Conservation (phyloP, 2,329 filamentous ascomycete species). For the Calcarisporium arbuscula region DNA sequence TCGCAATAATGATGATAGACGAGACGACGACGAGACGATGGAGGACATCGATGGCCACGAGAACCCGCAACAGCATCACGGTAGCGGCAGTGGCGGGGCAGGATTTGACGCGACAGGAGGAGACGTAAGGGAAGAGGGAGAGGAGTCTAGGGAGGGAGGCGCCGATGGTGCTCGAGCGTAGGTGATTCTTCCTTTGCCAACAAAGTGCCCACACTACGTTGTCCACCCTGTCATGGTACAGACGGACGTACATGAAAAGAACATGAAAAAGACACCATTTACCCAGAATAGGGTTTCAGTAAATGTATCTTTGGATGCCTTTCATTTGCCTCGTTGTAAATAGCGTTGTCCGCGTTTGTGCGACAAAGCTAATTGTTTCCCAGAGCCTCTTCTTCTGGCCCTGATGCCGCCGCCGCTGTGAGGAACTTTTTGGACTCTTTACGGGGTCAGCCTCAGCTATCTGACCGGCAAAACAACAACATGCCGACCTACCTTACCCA, state of each 20-base stretch:
- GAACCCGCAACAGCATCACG: conserved; percentile 49
- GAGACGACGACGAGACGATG: conserved; percentile 46
- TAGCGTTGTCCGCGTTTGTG: no score
- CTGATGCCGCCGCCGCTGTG: conserved; percentile 71
- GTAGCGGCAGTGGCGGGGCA: conserved; percentile 68
- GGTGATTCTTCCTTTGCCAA: conserved; percentile 55
- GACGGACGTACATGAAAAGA: no score
- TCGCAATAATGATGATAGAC: conserved; percentile 41
- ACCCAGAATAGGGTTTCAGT: no score
- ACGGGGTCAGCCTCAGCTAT: conserved; percentile 44
- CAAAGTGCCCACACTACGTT: no score
- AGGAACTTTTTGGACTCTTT: conserved; percentile 86
- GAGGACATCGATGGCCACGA: conserved; percentile 62
- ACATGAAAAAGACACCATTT: no score
- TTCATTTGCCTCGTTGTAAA: no score
- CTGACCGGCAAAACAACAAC: conserved; percentile 31
- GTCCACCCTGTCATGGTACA: no score
- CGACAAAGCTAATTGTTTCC: conserved; percentile 40
- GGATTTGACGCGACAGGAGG: conserved; percentile 83
- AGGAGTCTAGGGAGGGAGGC: conserved; percentile 82
- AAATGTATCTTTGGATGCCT: no score
- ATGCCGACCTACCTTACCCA: conserved; percentile 61
- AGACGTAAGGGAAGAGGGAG: conserved; percentile 85
- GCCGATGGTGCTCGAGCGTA: conserved; percentile 99
- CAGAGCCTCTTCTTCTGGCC: conserved; percentile 53